Conservation (phyloP, 2,329 filamentous ascomycete species). For the Amylocarpus encephaloides region DNA sequence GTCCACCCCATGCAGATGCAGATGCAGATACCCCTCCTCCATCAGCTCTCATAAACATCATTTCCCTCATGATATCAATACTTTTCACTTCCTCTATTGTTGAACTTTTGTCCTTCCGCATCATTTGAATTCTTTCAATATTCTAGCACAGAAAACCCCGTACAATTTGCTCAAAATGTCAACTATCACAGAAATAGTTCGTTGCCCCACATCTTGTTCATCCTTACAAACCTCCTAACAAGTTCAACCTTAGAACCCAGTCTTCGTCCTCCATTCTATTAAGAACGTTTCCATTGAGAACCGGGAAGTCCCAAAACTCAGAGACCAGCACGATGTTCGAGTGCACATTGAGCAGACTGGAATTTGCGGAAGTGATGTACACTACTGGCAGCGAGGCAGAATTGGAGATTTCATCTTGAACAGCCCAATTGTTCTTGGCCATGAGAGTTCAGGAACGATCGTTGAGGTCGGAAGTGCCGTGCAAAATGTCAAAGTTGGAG, state of each 20-base stretch:
- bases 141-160: too few species aligned
- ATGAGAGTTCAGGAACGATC: slow-evolving; percentile 39
- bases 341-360: slow-evolving; percentile 41
- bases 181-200: background rate
- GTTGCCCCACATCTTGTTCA: too few species aligned
- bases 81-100: too few species aligned
- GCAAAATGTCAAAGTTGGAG: slow-evolving; percentile 38
- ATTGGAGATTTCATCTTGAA: slow-evolving; percentile 35
- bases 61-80: background rate
- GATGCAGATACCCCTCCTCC: too few species aligned
- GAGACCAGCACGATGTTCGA: slow-evolving; percentile 37
- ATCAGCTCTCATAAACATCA: background rate
- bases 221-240: background rate
- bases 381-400: slow-evolving; percentile 31
- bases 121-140: too few species aligned
- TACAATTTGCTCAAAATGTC: background rate
- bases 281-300: slow-evolving; percentile 41
- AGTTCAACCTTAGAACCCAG: slow-evolving; percentile 32
- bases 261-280: slow-evolving; percentile 42
- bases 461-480: slow-evolving; percentile 24
- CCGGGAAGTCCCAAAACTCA: slow-evolving; percentile 35
- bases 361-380: slow-evolving; percentile 42
- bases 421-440: slow-evolving; percentile 41
- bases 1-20: background rate
- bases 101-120: too few species aligned